Evolutionary conservation across 805 yeast genomes (phyloP).

Genomic region (Candida palmyrensis): DNA sequence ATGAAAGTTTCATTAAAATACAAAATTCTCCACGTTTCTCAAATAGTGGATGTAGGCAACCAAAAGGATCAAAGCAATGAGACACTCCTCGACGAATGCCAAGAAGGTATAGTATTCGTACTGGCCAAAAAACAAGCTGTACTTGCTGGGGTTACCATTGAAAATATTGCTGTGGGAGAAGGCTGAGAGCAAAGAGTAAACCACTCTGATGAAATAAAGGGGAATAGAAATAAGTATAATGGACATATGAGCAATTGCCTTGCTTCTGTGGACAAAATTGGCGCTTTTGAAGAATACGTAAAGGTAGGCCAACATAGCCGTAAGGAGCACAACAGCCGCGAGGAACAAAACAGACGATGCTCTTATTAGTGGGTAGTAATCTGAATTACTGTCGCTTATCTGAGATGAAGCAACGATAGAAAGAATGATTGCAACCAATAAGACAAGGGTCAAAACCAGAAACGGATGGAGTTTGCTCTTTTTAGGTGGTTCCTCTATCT

Average conservation of each 20-base stretch:
- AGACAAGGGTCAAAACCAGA: constrained; percentile 6
- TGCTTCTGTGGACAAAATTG: background rate
- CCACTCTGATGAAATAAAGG: constrained; percentile 8
- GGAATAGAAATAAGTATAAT: constrained; percentile 6
- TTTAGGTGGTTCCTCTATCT: background rate
- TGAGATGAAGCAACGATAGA: constrained; percentile 9
- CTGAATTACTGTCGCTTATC: background rate
- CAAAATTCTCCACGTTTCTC: too few relatives aligned
- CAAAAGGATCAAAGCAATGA: background rate
- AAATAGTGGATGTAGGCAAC: too few relatives aligned
- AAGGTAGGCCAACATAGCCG: constrained; percentile 3
- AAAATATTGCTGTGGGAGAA: constrained; percentile 8
- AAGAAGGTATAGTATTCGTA: constrained; percentile 4
- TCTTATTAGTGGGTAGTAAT: constrained; percentile 5
- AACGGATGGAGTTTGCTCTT: constrained; percentile 7
- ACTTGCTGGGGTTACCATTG: constrained; percentile 8
- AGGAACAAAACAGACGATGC: constrained; percentile 10
- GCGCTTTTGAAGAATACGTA: constrained; percentile 1
- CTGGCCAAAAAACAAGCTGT: constrained; percentile 7
- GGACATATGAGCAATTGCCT: background rate
- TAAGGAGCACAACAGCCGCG: constrained; percentile 6
- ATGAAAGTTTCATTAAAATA: too few relatives aligned
- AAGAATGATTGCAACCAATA: constrained; percentile 8
- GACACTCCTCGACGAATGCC: constrained; percentile 4
- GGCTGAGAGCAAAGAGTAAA: constrained; percentile 11